Conservation (phyloP, 108 stramenopile genomes). For the Halocafeteria seosinensis region DNA sequence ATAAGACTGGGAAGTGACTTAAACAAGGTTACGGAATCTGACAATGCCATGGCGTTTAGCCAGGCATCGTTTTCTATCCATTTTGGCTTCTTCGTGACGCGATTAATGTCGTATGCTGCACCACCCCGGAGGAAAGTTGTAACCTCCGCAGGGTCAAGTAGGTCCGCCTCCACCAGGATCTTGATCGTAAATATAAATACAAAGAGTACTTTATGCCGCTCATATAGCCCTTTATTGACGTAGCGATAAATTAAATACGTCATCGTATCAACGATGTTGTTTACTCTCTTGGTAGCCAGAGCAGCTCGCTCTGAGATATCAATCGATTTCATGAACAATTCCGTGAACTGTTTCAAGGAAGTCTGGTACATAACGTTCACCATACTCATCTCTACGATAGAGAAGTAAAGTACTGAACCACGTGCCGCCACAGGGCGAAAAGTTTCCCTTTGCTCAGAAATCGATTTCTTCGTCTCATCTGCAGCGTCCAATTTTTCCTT, state of each 20-base stretch:
- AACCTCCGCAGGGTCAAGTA: constrained; percentile 21
- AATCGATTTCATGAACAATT: constrained; percentile 19
- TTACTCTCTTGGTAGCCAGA: constrained; percentile 20
- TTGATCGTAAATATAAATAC: constrained; percentile 34
- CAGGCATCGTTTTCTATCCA: constrained; percentile 24
- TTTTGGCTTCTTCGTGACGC: constrained; percentile 16
- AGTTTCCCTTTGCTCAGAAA: constrained; percentile 34
- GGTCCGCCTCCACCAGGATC: constrained; percentile 22
- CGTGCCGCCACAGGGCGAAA: constrained; percentile 35
- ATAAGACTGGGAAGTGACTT: constrained; percentile 22
- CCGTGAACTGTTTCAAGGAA: constrained; percentile 28
- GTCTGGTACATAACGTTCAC: constrained; percentile 41
- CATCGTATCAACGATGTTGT: constrained; percentile 20
- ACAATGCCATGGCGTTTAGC: constrained; percentile 28
- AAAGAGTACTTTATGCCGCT: constrained; percentile 33
- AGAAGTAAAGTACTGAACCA: constrained; percentile 30
- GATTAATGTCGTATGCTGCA: constrained; percentile 27
- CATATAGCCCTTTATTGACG: constrained; percentile 35
- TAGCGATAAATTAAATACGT: constrained; percentile 25
- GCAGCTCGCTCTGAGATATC: constrained; percentile 15
- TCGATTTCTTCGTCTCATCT: constrained; percentile 22
- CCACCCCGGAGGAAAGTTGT: constrained; percentile 32
- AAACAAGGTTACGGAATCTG: constrained; percentile 17
- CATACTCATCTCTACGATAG: constrained; percentile 22
- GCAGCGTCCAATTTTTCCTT: constrained; percentile 27